Evolutionary conservation across 495 filamentous ascomycete genomes (phyloP), one percentile per base, ranked within the genome.

Genomic region (Xylaria nigripes): DNA sequence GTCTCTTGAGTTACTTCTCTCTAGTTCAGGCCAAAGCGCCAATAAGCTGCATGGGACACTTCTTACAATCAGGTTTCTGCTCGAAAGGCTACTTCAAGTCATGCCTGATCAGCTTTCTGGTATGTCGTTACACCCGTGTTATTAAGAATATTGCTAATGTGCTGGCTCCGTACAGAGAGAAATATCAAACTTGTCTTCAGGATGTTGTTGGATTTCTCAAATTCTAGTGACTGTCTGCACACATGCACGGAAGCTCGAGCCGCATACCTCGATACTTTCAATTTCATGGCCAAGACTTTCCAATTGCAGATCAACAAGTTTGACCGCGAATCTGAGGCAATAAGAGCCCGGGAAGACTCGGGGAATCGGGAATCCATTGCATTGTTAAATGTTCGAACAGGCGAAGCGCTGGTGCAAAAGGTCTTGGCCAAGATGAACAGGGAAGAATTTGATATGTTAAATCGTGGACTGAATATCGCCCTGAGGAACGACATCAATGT

Each of bases 1-100:
- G 2, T 75, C 76, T 19, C 66, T 86, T 15, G 61, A 59, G 7
- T 36, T 56, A 2, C 69, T 91, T 9, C 50, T 90, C 6, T 55
- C 62, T 34, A 61, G 59, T 0, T 44, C 54, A 22, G 55, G 51
- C 6, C 61, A 68, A 3, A 66, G 62, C 0, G 60, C 63, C 2
- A 72, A 74, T n/a, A 77, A 81, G 54, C 48, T 87, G 0, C 92
- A 97, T 50, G 86, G 86, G 0, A 68, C 75, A 22, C 68, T 89
- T n/a, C 66, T 86, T 32, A 76, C 81, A 0, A 62, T 79, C 0
- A 78, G 77, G 30, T 76, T 73, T 36, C 61, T 81, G 10, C 55
- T 79, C 6, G 76, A 82, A 51, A 70, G 79, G 48, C 72, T 75
- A 23, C 45, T 60, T 0, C 68, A 72, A 21, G 58, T 73, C 36